phyloP scores from a whole-genome alignment of 202 grass and related monocot genomes.

The Alloteropsis angusta region DNA sequence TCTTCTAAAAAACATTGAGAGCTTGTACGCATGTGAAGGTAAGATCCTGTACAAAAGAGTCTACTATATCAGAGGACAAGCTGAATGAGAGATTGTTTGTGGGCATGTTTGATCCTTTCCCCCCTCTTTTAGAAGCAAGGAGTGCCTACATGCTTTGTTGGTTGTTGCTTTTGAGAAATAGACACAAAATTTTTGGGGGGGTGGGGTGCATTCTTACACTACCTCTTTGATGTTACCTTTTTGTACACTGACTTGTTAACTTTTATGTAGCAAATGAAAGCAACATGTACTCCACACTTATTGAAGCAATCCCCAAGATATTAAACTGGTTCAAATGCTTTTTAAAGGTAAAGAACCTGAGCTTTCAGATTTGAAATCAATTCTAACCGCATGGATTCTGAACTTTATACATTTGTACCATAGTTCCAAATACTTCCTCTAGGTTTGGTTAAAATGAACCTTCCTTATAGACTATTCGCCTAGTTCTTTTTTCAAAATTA shows the following conservation, averaged over 20 bases:
- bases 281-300: constrained; percentile 40
- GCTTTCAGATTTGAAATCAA: not conserved
- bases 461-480: not conserved
- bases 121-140: not conserved
- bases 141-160: not conserved
- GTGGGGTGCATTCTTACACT: not conserved
- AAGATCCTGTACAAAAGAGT: constrained; percentile 3
- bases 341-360: constrained; percentile 41
- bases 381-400: constrained; percentile 3
- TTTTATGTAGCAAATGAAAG: constrained; percentile 56
- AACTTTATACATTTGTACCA: not conserved
- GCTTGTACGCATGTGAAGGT: constrained; percentile 84
- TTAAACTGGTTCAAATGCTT: constrained; percentile 70
- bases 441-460: not conserved
- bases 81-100: not conserved
- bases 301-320: constrained; percentile 72
- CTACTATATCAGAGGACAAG: not conserved
- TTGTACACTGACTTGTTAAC: not conserved
- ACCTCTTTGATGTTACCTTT: not conserved
- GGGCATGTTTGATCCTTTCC: not conserved
- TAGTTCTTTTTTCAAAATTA: not conserved
- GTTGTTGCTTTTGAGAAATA: no score
- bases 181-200: no score
- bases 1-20: constrained; percentile 79
- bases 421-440: not conserved